Evolutionary conservation across 345 rosid species (phyloP).

Genomic region (Leavenworthia alabamica): DNA sequence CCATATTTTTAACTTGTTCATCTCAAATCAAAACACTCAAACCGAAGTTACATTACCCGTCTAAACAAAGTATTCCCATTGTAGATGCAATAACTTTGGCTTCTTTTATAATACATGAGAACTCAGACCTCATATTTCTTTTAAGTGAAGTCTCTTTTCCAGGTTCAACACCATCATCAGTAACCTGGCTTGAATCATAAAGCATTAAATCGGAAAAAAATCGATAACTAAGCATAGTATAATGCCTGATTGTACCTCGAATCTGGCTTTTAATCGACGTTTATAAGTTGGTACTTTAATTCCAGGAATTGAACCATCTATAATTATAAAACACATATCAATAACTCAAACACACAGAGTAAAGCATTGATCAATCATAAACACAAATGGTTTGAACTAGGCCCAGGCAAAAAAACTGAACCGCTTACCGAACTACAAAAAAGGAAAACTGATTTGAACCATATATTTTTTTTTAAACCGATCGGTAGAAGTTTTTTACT

Average conservation of each 20-base stretch:
- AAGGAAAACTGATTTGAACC: no score
- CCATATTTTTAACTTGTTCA: no score
- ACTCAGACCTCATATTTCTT: conserved; percentile 89
- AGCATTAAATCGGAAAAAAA: conserved; percentile 1
- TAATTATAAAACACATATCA: background rate
- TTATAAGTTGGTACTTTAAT: conserved; percentile 74
- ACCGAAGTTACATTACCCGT: conserved; percentile 49
- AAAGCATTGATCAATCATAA: background rate
- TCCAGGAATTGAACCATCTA: conserved; percentile 93
- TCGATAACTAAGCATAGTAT: background rate
- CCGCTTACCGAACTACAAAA: no score
- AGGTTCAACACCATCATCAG: conserved; percentile 35
- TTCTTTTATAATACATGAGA: conserved; percentile 83
- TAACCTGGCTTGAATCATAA: conserved; percentile 39
- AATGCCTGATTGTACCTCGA: conserved; percentile 45
- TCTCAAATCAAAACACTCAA: background rate
- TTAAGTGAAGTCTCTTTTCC: conserved; percentile 48
- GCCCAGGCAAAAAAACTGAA: no score
- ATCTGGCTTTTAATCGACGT: conserved; percentile 55
- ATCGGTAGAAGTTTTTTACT: no score
- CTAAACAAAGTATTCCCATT: conserved; percentile 81
- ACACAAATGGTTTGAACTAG: no score
- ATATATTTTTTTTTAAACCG: no score
- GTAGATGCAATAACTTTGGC: conserved; percentile 72
- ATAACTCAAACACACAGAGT: background rate